Conservation (phyloP, 148 eudicot species). For the Mesembryanthemum crystallinum region DNA sequence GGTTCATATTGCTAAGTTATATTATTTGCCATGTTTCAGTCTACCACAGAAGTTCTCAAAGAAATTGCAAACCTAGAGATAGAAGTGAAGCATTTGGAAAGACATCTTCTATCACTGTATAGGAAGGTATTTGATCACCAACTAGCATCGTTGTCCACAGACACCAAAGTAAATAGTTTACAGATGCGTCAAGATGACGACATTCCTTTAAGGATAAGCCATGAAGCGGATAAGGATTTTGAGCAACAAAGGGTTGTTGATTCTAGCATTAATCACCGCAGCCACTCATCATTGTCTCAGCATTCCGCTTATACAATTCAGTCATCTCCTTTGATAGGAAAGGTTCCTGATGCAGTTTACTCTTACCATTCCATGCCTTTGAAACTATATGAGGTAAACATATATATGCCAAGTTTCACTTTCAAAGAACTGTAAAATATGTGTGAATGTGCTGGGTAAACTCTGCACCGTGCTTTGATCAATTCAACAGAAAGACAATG, state of each 20-base stretch:
- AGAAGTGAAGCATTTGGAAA: constrained; percentile 69
- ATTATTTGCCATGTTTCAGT: constrained; percentile 38
- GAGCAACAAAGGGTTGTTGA: constrained; percentile 35
- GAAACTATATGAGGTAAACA: constrained; percentile 65
- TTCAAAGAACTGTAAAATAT: no score
- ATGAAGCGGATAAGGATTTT: constrained; percentile 21
- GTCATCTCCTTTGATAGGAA: constrained; percentile 35
- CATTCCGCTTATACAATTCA: constrained; percentile 37
- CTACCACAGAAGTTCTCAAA: constrained; percentile 54
- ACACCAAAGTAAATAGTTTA: constrained; percentile 5
- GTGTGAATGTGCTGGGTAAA: no score
- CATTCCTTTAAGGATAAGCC: constrained; percentile 6
- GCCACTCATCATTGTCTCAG: constrained; percentile 78
- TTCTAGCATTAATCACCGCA: constrained; percentile 42
- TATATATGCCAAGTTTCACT: not conserved
- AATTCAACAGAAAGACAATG: no score
- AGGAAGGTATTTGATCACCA: constrained; percentile 50
- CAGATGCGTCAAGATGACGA: constrained; percentile 1
- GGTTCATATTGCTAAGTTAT: not conserved
- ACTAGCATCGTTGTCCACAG: constrained; percentile 2
- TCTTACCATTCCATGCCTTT: constrained; percentile 71
- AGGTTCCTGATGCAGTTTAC: constrained; percentile 38
- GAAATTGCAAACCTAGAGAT: constrained; percentile 72
- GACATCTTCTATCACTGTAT: constrained; percentile 64
- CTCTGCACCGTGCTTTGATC: no score